phyloP scores from a whole-genome alignment of 2,329 filamentous ascomycete species.

The Phaeosphaeria sp. region DNA sequence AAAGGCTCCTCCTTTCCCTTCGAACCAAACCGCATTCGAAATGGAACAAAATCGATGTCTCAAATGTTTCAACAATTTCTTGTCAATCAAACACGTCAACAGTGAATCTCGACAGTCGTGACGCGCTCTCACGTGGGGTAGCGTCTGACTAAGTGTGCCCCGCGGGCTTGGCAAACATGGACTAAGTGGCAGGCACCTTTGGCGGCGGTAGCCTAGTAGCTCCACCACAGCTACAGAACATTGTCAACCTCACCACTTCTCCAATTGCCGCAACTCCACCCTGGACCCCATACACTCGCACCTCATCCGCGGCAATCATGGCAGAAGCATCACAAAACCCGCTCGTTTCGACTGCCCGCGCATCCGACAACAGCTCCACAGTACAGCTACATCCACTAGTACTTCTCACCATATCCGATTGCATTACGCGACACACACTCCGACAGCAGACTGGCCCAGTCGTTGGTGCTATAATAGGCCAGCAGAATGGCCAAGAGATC shows the following conservation, averaged over 20 bases:
- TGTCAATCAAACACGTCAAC: not conserved
- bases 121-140: conserved; percentile 8
- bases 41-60: not conserved
- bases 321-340: conserved; percentile 47
- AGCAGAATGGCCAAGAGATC: conserved; percentile 88
- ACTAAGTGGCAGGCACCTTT: conserved; percentile 6
- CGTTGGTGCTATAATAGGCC: conserved; percentile 86
- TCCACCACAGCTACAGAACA: conserved; percentile 1
- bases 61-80: not conserved
- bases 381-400: conserved; percentile 91
- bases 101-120: not conserved
- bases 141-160: not conserved
- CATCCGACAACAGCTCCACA: conserved; percentile 75
- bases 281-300: not conserved
- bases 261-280: conserved; percentile 1
- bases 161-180: conserved; percentile 1
- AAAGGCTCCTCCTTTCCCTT: no score
- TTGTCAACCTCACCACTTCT: conserved; percentile 1
- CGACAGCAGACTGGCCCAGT: conserved; percentile 77
- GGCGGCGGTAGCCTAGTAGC: conserved; percentile 5
- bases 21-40: not conserved
- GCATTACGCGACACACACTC: conserved; percentile 88
- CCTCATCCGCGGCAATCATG: conserved; percentile 36
- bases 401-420: conserved; percentile 94
- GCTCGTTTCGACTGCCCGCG: conserved; percentile 52